Evolutionary conservation across 2,329 filamentous ascomycete genomes (phyloP), one percentile per base, ranked within the genome.

Genomic region (Aspergillus caelatus): DNA sequence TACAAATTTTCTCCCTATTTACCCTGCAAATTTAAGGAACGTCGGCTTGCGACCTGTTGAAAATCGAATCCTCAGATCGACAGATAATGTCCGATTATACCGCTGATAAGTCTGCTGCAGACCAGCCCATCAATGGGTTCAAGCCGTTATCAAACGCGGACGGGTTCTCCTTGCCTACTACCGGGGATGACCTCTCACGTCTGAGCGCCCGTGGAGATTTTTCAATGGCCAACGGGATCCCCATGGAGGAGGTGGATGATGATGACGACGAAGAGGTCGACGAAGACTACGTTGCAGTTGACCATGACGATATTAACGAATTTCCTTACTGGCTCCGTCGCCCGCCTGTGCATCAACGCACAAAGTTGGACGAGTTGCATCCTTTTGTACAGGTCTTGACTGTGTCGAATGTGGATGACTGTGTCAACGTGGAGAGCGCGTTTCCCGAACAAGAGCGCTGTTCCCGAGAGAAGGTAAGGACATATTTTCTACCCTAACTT

Each of bases 381-480:
- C 88, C 92, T 30, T 90, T 91, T 71, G 85, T 91, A n/a, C 88
- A 91, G 58, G 86, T 91, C 32, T 84, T 97, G 57, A 91, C 87
- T 46, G 67, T 77, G 53, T 80, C 80, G 14, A 78, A 84, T 66
- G 75, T 82, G 14, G 81, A 84, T 23, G 78, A 85, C 68, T 89
- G 87, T 74, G 79, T 86, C 65, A 77, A 78, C 65, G 82, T 89
- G 21, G 87, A 90, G 73, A 80, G 84, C 61, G 83, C 84, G 10
- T 89, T 90, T 71, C 86, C 87, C 32, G 82, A 85, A 43, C 70
- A 82, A 14, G 85, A 89, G 75, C 82, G 86, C 62, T 84, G 82
- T 66, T 81, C 83, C 54, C 80, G 80, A 72, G 86, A 89, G 70
- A 89, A 89, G 83, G 87, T 88, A 78, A 73, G 75, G 12, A n/a